Percentiles rank a stretch among this genome's conserved stretches.
phyloP scores from a whole-genome alignment of 2,329 filamentous ascomycete genomes.

The Botrytis paeoniae region DNA sequence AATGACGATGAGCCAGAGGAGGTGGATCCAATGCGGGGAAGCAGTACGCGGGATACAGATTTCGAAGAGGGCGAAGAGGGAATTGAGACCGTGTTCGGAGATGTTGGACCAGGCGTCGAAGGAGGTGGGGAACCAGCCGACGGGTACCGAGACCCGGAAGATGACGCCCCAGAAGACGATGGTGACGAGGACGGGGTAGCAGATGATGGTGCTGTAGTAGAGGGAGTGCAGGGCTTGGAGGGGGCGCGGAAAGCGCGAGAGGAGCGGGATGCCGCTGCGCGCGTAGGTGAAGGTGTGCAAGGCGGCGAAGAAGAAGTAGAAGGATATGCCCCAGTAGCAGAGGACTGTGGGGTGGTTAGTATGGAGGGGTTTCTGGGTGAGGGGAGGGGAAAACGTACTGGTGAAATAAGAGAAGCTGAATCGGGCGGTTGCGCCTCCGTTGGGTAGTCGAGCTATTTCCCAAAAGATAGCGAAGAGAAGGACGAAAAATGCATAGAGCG shows the following conservation, averaged over 20 bases:
- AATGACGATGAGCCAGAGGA: constrained; percentile 66
- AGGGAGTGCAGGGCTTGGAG: constrained; percentile 64
- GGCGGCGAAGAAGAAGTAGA: constrained; percentile 70
- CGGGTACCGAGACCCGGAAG: constrained; percentile 44
- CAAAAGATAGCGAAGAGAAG: constrained; percentile 68
- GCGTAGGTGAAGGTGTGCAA: constrained; percentile 69
- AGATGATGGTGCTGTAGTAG: constrained; percentile 60
- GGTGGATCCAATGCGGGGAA: constrained; percentile 61
- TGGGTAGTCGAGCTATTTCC: constrained; percentile 51
- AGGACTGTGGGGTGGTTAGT: constrained; percentile 26
- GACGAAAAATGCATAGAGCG: constrained; percentile 67
- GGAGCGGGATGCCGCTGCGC: constrained; percentile 52
- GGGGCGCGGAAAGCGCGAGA: constrained; percentile 57
- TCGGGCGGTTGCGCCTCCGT: constrained; percentile 6
- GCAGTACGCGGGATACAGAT: constrained; percentile 64
- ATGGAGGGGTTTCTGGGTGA: not conserved
- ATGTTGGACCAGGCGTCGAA: constrained; percentile 64
- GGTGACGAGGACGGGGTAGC: constrained; percentile 66
- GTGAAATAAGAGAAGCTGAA: constrained; percentile 78
- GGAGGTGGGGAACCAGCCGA: constrained; percentile 40
- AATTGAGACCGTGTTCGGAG: constrained; percentile 74
- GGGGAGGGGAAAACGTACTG: constrained; percentile 38
- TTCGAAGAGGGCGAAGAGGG: constrained; percentile 71
- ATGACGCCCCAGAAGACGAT: constrained; percentile 68
- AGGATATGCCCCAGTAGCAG: constrained; percentile 78